A percentile compares a stretch with the other conserved stretches of the same genome.
Conservation (phyloP, 2,329 filamentous ascomycete species). For the Claviceps maximensis region DNA sequence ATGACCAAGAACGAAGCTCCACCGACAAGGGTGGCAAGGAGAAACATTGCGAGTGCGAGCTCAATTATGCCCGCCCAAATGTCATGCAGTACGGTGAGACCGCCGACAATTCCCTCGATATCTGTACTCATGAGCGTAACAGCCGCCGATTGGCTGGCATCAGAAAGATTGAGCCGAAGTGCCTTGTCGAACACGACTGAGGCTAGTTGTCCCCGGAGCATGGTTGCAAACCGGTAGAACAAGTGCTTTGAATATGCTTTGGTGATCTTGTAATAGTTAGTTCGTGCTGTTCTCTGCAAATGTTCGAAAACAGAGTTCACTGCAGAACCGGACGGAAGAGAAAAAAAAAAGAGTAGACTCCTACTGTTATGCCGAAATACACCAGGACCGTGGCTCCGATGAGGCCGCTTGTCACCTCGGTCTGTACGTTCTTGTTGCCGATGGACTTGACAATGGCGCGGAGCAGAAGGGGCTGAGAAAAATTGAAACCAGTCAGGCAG, state of each 20-base stretch:
- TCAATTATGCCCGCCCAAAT: slow-evolving; percentile 11
- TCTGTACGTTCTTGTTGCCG: no score
- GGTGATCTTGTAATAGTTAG: neutral
- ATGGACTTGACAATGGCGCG: no score
- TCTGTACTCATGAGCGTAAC: slow-evolving; percentile 9
- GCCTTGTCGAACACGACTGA: slow-evolving; percentile 11
- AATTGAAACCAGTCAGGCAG: no score
- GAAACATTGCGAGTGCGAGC: slow-evolving; percentile 6
- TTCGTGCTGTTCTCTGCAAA: no score
- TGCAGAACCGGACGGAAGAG: no score
- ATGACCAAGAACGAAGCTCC: neutral
- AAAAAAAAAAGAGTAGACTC: no score
- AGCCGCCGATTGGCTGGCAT: slow-evolving; percentile 7
- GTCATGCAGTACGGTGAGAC: slow-evolving; percentile 9
- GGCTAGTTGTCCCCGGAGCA: slow-evolving; percentile 11
- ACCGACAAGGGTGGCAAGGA: slow-evolving; percentile 11
- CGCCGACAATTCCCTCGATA: slow-evolving; percentile 4
- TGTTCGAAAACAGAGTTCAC: no score
- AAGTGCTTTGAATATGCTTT: slow-evolving; percentile 8
- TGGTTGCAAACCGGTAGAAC: slow-evolving; percentile 10
- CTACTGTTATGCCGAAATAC: no score
- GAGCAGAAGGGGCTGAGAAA: no score
- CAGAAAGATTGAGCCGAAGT: slow-evolving; percentile 6
- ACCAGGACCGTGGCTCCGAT: no score
- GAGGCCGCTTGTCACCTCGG: no score